These are phyloP conservation scores for Tylopilus plumbeoviolaceoides DNA, from an alignment of 768 basidiomycete genomes.

Conservation along the genomic window DNA sequence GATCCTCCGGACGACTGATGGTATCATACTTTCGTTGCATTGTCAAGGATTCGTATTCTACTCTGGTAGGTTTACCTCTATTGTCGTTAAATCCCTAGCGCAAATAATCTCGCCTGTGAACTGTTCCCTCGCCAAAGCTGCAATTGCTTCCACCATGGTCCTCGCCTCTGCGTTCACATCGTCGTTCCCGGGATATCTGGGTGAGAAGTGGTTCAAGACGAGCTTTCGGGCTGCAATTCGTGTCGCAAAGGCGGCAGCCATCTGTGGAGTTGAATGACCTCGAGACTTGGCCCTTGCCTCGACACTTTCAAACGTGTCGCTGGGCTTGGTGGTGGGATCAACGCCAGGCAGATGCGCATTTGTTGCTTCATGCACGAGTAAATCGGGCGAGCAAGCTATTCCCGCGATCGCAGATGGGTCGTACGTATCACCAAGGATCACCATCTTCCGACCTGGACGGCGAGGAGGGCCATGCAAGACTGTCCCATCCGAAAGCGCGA, in stretches of 20 bases:
- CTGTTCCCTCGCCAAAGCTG: conserved; percentile 46
- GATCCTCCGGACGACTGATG: conserved; percentile 62
- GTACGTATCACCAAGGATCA: conserved; percentile 81
- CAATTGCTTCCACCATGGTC: conserved; percentile 61
- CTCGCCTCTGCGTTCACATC: conserved; percentile 45
- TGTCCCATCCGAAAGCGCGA: conserved; percentile 69
- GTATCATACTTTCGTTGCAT: background rate
- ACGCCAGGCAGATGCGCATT: conserved; percentile 76
- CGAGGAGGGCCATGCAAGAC: conserved; percentile 62
- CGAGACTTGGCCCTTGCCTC: conserved; percentile 63
- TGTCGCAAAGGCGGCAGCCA: conserved; percentile 81
- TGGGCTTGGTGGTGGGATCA: conserved; percentile 53
- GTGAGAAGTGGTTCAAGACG: conserved; percentile 82
- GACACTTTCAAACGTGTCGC: conserved; percentile 59
- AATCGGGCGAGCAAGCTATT: conserved; percentile 60
- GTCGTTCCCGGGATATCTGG: conserved; percentile 71
- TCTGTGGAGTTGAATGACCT: conserved; percentile 90
- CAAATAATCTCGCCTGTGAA: conserved; percentile 61
- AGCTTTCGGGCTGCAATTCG: conserved; percentile 56
- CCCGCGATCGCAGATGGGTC: conserved; percentile 66
- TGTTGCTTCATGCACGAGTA: conserved; percentile 87
- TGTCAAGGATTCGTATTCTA: conserved; percentile 13
- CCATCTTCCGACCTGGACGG: conserved; percentile 69
- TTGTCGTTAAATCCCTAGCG: conserved; percentile 71
- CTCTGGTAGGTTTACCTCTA: conserved; percentile 47